A percentile compares a stretch with the other conserved stretches of the same genome.
Evolutionary conservation across 148 eudicot species (phyloP).

Genomic region (Persicaria maculosa): DNA sequence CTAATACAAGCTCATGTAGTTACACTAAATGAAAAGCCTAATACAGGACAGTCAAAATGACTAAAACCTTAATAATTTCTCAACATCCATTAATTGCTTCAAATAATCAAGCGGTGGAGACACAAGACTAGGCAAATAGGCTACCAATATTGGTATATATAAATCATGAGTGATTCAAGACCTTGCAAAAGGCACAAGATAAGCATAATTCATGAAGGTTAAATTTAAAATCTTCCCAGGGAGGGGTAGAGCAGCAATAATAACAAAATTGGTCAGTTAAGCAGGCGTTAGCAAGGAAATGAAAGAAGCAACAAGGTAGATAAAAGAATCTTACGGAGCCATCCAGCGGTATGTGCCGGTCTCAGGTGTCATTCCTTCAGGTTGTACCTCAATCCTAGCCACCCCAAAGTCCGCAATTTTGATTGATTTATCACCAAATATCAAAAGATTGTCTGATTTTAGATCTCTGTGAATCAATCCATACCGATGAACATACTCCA

Average conservation of each 20-base stretch:
- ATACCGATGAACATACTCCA: constrained; percentile 92
- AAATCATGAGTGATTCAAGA: neutral
- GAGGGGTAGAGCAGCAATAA: neutral
- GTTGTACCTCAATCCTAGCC: constrained; percentile 96
- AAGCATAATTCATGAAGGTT: neutral
- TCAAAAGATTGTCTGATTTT: constrained; percentile 89
- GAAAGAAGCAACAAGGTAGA: neutral
- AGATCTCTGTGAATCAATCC: constrained; percentile 81
- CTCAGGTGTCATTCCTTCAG: constrained; percentile 99
- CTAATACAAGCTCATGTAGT: neutral
- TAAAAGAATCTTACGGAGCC: constrained; percentile 78
- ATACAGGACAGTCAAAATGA: neutral
- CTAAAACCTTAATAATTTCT: neutral
- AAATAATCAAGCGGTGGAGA: neutral
- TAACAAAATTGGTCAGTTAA: neutral
- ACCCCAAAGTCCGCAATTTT: constrained; percentile 99
- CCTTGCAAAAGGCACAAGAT: neutral
- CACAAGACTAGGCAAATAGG: neutral
- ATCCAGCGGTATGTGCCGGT: constrained; percentile 99
- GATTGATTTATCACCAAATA: constrained; percentile 80
- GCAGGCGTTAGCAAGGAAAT: neutral
- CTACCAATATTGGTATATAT: neutral
- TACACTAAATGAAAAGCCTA: neutral
- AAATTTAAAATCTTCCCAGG: neutral
- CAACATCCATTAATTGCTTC: neutral